phyloP scores from a whole-genome alignment of 768 basidiomycete species.

The Tephrocybe sp. region DNA sequence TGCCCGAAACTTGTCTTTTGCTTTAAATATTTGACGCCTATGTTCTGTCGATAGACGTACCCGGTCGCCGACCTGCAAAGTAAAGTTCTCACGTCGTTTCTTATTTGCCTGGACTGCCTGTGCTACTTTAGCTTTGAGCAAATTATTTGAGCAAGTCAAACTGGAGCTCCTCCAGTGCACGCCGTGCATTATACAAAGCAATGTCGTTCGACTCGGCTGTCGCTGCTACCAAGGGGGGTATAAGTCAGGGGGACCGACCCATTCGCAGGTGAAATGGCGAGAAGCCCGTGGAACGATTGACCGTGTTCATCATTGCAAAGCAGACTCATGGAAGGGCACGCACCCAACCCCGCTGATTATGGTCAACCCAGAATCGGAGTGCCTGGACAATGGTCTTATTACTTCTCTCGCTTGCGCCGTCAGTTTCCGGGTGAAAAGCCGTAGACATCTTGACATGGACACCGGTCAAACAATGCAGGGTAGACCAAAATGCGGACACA shows the following conservation, averaged over 20 bases:
- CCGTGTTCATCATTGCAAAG: conserved; percentile 34
- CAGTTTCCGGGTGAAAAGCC: too few species aligned
- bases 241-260: conserved; percentile 22
- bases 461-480: too few species aligned
- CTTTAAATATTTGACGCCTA: conserved; percentile 29
- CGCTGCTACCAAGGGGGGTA: conserved; percentile 28
- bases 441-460: too few species aligned
- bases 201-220: too few species aligned
- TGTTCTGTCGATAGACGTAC: conserved; percentile 38
- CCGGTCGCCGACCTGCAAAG: conserved; percentile 29
- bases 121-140: conserved; percentile 22
- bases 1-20: conserved; percentile 24
- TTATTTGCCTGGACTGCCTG: conserved; percentile 33
- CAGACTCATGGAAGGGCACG: conserved; percentile 22
- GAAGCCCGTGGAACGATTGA: conserved; percentile 31
- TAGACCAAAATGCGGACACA: too few species aligned
- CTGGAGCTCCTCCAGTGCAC: conserved; percentile 1
- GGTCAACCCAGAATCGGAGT: too few species aligned
- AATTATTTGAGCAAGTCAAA: conserved; percentile 25
- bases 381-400: too few species aligned
- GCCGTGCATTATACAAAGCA: neutral
- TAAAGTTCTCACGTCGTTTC: conserved; percentile 19
- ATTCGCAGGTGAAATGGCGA: conserved; percentile 30
- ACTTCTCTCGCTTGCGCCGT: too few species aligned
- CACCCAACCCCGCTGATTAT: conserved; percentile 24